Evolutionary conservation across 441 rosid genomes (phyloP).

Genomic region (Adansonia madagascariensis): DNA sequence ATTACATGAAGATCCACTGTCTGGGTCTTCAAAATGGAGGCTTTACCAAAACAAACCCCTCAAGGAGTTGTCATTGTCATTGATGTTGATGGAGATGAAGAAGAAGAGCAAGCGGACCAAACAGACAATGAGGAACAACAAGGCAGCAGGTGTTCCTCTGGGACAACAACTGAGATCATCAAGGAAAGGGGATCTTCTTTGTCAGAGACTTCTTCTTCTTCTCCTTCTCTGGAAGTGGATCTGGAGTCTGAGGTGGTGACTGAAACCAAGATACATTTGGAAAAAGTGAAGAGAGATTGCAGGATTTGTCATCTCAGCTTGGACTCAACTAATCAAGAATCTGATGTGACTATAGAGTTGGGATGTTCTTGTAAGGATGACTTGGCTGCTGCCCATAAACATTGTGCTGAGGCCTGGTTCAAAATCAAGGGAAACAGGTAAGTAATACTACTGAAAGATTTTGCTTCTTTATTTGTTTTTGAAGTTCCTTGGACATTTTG

Average conservation of each 20-base stretch:
- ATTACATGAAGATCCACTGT: slow-evolving; percentile 52
- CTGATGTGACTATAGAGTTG: slow-evolving; percentile 45
- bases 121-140: slow-evolving; percentile 35
- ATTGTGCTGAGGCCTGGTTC: slow-evolving; percentile 59
- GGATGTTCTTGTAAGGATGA: slow-evolving; percentile 57
- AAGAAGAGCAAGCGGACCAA: slow-evolving; percentile 29
- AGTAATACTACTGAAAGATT: slow-evolving; percentile 10
- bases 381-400: slow-evolving; percentile 54
- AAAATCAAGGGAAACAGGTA: slow-evolving; percentile 54
- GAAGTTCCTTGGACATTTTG: neutral
- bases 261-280: slow-evolving; percentile 36
- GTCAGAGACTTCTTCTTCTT: slow-evolving; percentile 30
- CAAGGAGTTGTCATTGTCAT: slow-evolving; percentile 30
- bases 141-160: slow-evolving; percentile 14
- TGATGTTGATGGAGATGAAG: slow-evolving; percentile 29
- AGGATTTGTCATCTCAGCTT: slow-evolving; percentile 56
- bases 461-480: neutral
- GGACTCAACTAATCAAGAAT: slow-evolving; percentile 45
- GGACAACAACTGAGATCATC: slow-evolving; percentile 40
- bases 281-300: slow-evolving; percentile 45
- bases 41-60: slow-evolving; percentile 40
- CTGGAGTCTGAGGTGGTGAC: slow-evolving; percentile 35
- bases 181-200: slow-evolving; percentile 54
- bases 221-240: slow-evolving; percentile 35
- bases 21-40: slow-evolving; percentile 53